Conservation (phyloP, 805 yeast species). For the Candida oleophila region DNA sequence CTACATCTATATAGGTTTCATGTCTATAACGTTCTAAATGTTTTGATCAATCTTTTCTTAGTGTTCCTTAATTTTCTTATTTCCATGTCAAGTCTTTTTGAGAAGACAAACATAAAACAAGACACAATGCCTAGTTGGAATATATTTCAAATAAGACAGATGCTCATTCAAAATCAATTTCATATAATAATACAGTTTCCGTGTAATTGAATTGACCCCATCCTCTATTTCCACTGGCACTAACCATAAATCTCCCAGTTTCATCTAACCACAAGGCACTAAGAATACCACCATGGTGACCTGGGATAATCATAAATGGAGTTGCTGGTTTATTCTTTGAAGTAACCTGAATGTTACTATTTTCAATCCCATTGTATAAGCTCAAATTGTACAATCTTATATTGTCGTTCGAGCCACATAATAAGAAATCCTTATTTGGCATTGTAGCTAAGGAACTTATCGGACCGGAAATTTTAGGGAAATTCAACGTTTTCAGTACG, state of each 20-base stretch:
- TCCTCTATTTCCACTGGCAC: conserved; percentile 93
- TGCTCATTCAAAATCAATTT: conserved; percentile 50
- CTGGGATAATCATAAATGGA: conserved; percentile 90
- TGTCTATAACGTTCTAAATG: too few relatives aligned
- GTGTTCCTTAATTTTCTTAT: conserved; percentile 5
- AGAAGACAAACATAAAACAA: background rate
- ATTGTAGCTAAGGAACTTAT: conserved; percentile 77
- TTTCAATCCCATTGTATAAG: conserved; percentile 35
- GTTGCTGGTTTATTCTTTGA: conserved; percentile 43
- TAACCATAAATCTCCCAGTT: conserved; percentile 80
- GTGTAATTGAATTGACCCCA: conserved; percentile 82
- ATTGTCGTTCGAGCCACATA: conserved; percentile 90
- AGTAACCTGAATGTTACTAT: conserved; percentile 16
- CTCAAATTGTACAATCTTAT: conserved; percentile 80
- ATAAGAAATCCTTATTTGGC: conserved; percentile 75
- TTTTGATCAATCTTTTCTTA: too few relatives aligned
- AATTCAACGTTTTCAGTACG: conserved; percentile 59
- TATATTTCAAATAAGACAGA: background rate
- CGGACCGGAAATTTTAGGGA: conserved; percentile 89
- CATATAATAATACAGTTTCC: conserved; percentile 80
- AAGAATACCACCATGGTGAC: conserved; percentile 91
- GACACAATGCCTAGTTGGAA: too few relatives aligned
- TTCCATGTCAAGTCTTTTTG: conserved; percentile 1
- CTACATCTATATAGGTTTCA: too few relatives aligned
- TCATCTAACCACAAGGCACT: conserved; percentile 81